These are phyloP conservation scores for Beauveria sp. DNA, from an alignment of 2,329 filamentous ascomycete species.

Conservation along the genomic window DNA sequence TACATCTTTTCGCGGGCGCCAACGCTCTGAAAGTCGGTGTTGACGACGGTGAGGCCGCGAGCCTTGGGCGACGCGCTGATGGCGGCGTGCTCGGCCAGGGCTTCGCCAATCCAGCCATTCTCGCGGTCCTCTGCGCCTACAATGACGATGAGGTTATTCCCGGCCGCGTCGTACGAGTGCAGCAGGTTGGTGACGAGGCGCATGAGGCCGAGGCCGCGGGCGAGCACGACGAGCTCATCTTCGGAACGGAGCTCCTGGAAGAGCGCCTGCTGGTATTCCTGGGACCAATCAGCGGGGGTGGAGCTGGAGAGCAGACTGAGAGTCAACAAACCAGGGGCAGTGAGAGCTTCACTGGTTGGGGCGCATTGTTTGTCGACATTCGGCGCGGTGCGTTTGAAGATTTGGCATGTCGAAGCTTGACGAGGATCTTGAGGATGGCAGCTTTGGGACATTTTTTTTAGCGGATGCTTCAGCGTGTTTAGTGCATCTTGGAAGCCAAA, in stretches of 20 bases:
- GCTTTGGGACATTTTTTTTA: neutral
- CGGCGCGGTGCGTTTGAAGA: constrained; percentile 21
- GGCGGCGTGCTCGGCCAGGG: constrained; percentile 88
- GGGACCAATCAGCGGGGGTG: constrained; percentile 13
- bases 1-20: constrained; percentile 88
- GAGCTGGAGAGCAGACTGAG: neutral
- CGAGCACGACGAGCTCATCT: constrained; percentile 90
- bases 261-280: constrained; percentile 90
- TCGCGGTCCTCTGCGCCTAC: constrained; percentile 88
- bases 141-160: constrained; percentile 84
- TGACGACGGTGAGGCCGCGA: constrained; percentile 81
- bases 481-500: neutral
- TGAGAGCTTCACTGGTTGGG: constrained; percentile 72
- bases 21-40: constrained; percentile 89
- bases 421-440: neutral
- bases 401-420: constrained; percentile 1
- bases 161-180: constrained; percentile 92
- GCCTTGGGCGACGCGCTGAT: constrained; percentile 77
- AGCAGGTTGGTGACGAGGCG: constrained; percentile 92
- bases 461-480: neutral
- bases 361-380: constrained; percentile 47
- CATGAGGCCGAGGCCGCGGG: constrained; percentile 83
- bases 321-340: constrained; percentile 44
- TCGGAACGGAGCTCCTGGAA: constrained; percentile 84
- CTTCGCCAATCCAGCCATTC: constrained; percentile 95